A percentile compares a stretch with the other conserved stretches of the same genome.
phyloP scores from a whole-genome alignment of 2,329 filamentous ascomycete genomes.

The Fusarium veterinarium region DNA sequence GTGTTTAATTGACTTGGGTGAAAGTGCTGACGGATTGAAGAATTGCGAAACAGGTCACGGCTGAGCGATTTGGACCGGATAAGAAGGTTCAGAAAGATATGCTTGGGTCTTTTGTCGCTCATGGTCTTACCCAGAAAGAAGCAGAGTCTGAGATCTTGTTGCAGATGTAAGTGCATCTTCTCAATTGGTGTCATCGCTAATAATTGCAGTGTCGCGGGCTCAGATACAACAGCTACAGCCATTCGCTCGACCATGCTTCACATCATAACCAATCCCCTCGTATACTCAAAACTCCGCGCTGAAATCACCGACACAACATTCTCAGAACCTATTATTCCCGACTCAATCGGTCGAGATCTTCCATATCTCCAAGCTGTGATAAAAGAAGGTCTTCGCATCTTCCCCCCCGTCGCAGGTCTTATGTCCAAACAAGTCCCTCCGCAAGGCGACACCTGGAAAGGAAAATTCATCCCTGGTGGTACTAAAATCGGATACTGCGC shows the following conservation, averaged over 20 bases:
- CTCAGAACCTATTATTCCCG: slow-evolving; percentile 43
- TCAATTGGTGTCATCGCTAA: not conserved
- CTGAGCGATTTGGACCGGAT: slow-evolving; percentile 42
- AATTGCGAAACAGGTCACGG: slow-evolving; percentile 46
- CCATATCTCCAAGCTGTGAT: slow-evolving; percentile 63
- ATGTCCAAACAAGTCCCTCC: slow-evolving; percentile 52
- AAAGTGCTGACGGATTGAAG: not conserved
- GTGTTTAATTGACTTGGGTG: not conserved
- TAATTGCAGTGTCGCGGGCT: slow-evolving; percentile 60
- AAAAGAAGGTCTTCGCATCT: slow-evolving; percentile 58
- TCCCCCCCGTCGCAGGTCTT: slow-evolving; percentile 51
- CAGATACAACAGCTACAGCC: slow-evolving; percentile 67
- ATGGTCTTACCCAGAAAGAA: slow-evolving; percentile 43
- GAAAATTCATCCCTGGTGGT: slow-evolving; percentile 48
- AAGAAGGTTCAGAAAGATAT: slow-evolving; percentile 47
- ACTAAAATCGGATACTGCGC: slow-evolving; percentile 50
- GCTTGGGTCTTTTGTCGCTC: slow-evolving; percentile 48
- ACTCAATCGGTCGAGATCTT: slow-evolving; percentile 50
- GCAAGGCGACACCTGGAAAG: slow-evolving; percentile 48
- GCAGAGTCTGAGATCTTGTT: slow-evolving; percentile 44
- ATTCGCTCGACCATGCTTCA: slow-evolving; percentile 65
- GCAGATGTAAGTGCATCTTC: slow-evolving; percentile 23
- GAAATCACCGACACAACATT: slow-evolving; percentile 37
- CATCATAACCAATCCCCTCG: slow-evolving; percentile 61
- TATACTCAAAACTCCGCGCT: slow-evolving; percentile 57